These are phyloP conservation scores for Trichosanthes truncata DNA, from an alignment of 306 rosid species.

Conservation along the genomic window DNA sequence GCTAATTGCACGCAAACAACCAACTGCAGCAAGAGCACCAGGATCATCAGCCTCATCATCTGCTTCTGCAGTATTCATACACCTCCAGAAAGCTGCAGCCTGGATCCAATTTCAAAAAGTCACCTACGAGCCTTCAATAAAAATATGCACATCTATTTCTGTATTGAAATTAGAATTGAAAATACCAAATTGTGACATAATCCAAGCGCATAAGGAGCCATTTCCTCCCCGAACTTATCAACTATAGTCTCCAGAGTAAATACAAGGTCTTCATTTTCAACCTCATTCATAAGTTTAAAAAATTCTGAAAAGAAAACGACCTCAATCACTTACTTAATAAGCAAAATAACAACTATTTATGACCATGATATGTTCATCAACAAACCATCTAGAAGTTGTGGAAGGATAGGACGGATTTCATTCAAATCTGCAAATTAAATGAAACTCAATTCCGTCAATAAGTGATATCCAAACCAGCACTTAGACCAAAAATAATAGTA, in stretches of 20 bases:
- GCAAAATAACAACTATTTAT: conserved; percentile 2
- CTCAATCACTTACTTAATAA: conserved; percentile 16
- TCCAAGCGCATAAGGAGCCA: conserved; percentile 96
- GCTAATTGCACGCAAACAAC: conserved; percentile 92
- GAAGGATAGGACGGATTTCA: conserved; percentile 88
- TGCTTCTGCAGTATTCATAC: conserved; percentile 84
- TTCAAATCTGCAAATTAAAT: conserved; percentile 54
- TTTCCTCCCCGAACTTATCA: conserved; percentile 96
- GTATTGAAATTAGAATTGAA: neutral
- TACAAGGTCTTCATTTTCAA: conserved; percentile 96
- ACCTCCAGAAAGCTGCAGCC: conserved; percentile 97
- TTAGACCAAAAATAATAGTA: neutral
- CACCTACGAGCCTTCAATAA: neutral
- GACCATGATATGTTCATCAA: conserved; percentile 14
- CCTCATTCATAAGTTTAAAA: conserved; percentile 93
- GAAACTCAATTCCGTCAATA: neutral
- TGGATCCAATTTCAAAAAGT: conserved; percentile 17
- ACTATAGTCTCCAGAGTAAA: conserved; percentile 96
- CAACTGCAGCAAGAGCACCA: conserved; percentile 91
- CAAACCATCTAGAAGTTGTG: conserved; percentile 89
- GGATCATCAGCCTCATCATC: conserved; percentile 88
- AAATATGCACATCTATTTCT: neutral
- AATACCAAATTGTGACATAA: conserved; percentile 88
- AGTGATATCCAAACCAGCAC: neutral
- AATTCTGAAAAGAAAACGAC: conserved; percentile 46